phyloP scores from a whole-genome alignment of 2,329 filamentous ascomycete species.

The Cladophialophora carrionii region DNA sequence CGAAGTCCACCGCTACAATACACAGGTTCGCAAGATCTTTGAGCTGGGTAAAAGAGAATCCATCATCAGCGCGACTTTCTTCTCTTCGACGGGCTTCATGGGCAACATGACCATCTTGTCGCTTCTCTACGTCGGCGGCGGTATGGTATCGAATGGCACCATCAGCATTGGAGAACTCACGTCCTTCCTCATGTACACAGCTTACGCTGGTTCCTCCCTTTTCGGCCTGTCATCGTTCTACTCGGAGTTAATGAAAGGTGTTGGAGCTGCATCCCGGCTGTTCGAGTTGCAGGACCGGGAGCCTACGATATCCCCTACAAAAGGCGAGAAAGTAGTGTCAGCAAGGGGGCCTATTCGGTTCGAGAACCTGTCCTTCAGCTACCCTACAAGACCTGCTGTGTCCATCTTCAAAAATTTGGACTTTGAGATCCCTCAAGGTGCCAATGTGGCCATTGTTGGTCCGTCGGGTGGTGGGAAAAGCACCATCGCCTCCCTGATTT shows the following conservation, averaged over 20 bases:
- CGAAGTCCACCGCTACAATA: conserved; percentile 89
- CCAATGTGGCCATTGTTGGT: conserved; percentile 94
- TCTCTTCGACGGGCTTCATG: conserved; percentile 81
- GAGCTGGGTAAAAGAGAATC: conserved; percentile 84
- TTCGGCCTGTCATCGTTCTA: conserved; percentile 96
- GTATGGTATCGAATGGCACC: conserved; percentile 81
- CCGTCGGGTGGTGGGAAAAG: conserved; percentile 96
- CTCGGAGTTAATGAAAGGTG: conserved; percentile 98
- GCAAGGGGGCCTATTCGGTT: conserved; percentile 90
- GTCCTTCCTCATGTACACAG: conserved; percentile 98
- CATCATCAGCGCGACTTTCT: conserved; percentile 87
- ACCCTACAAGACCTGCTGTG: conserved; percentile 90
- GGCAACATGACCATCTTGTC: conserved; percentile 96
- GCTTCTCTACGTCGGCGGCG: conserved; percentile 85
- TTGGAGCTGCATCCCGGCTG: conserved; percentile 90
- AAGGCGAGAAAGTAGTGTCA: conserved; percentile 75
- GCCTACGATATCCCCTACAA: conserved; percentile 83
- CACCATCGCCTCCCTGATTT: conserved; percentile 85
- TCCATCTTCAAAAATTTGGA: conserved; percentile 84
- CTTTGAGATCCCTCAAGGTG: conserved; percentile 90
- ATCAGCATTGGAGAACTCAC: conserved; percentile 92
- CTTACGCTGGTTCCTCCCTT: conserved; percentile 80
- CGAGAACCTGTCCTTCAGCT: conserved; percentile 81
- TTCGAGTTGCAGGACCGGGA: conserved; percentile 94
- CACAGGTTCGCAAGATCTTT: conserved; percentile 89